Conservation (phyloP, 2,329 filamentous ascomycete genomes). For the Cercospora zeae-maydis region DNA sequence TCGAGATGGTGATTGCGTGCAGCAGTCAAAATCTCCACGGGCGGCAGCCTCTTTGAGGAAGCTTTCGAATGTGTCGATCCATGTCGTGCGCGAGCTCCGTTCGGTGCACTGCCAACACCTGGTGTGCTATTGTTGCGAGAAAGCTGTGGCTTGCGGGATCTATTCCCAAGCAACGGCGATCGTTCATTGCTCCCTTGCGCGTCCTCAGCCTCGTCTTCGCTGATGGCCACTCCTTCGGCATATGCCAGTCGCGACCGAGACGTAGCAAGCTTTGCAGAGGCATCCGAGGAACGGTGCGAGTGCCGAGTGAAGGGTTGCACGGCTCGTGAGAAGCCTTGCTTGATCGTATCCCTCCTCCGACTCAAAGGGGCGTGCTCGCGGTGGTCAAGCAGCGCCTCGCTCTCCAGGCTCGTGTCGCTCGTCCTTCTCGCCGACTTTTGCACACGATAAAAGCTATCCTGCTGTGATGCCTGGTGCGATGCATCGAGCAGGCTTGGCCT, state of each 20-base stretch:
- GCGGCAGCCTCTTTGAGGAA: slow-evolving; percentile 24
- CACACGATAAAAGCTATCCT: slow-evolving; percentile 54
- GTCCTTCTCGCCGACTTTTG: slow-evolving; percentile 45
- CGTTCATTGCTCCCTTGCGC: slow-evolving; percentile 49
- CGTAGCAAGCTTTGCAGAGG: slow-evolving; percentile 10
- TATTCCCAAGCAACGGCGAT: slow-evolving; percentile 51
- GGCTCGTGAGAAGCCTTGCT: slow-evolving; percentile 33
- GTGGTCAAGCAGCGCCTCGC: slow-evolving; percentile 82
- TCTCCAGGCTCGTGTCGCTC: slow-evolving; percentile 86
- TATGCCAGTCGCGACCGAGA: slow-evolving; percentile 8
- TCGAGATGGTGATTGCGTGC: slow-evolving; percentile 15
- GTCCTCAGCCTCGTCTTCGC: slow-evolving; percentile 49
- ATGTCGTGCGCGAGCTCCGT: slow-evolving; percentile 31
- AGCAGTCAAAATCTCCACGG: slow-evolving; percentile 12
- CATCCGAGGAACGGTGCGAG: slow-evolving; percentile 24
- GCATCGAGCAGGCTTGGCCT: slow-evolving; percentile 42
- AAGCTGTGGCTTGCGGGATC: slow-evolving; percentile 32
- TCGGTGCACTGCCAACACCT: slow-evolving; percentile 29
- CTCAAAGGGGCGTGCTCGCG: slow-evolving; percentile 49
- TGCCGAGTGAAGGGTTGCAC: slow-evolving; percentile 27
- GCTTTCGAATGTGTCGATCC: slow-evolving; percentile 28
- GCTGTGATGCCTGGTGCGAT: slow-evolving; percentile 36
- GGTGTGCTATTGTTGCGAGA: slow-evolving; percentile 30
- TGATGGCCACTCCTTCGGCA: slow-evolving; percentile 13
- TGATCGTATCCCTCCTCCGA: slow-evolving; percentile 44